Evolutionary conservation across 495 filamentous ascomycete genomes (phyloP).

Genomic region (Annulohypoxylon moriforme): DNA sequence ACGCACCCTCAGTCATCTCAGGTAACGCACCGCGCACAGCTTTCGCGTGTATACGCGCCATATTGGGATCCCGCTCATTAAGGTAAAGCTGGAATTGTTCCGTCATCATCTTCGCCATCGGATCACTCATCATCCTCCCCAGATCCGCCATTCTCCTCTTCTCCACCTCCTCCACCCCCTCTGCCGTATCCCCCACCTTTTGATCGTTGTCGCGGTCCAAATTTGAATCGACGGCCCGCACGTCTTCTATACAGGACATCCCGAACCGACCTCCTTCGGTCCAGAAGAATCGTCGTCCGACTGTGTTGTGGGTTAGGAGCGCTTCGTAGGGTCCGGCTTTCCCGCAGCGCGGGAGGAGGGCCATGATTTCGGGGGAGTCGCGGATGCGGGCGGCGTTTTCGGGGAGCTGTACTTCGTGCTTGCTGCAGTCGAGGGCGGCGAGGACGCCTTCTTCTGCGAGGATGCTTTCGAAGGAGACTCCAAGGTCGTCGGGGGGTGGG

Average conservation of each 20-base stretch:
- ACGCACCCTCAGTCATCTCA: not conserved
- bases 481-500: not conserved
- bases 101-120: not conserved
- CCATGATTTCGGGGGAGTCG: constrained; percentile 22
- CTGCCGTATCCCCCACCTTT: not conserved
- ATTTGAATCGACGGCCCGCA: constrained; percentile 7
- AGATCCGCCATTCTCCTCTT: constrained; percentile 4
- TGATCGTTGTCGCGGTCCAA: not conserved
- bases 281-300: constrained; percentile 39
- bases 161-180: not conserved
- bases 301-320: not conserved
- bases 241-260: constrained; percentile 38
- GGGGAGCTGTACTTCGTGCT: constrained; percentile 28
- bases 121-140: constrained; percentile 19
- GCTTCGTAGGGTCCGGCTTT: constrained; percentile 13
- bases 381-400: constrained; percentile 27
- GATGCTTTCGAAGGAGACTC: constrained; percentile 29
- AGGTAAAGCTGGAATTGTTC: constrained; percentile 32
- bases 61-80: constrained; percentile 1
- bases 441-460: constrained; percentile 37
- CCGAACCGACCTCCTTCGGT: constrained; percentile 38
- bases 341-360: constrained; percentile 30
- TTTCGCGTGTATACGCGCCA: constrained; percentile 7
- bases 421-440: constrained; percentile 32
- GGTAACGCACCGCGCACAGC: constrained; percentile 23